Evolutionary conservation across 306 rosid species (phyloP).

Genomic region (Rubus parviflorus): DNA sequence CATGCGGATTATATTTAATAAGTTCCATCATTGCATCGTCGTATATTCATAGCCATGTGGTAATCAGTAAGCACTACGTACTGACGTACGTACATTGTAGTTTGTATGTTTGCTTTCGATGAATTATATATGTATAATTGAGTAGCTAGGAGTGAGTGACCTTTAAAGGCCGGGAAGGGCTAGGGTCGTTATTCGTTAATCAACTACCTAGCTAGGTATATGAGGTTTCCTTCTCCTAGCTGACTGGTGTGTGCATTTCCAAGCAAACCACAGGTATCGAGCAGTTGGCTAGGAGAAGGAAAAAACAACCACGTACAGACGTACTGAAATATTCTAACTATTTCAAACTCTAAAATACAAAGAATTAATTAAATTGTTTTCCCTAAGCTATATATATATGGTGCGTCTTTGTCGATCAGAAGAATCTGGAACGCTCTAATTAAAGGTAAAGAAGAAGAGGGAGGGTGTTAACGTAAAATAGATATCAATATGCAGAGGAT

Average conservation of each 20-base stretch:
- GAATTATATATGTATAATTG: not conserved
- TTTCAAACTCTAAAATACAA: not conserved
- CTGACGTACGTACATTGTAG: not conserved
- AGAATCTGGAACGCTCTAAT: no score
- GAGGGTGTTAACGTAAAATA: not conserved
- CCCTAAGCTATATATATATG: no score
- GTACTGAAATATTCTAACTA: not conserved
- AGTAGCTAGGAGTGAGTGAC: not conserved
- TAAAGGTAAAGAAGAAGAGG: no score
- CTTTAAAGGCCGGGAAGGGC: not conserved
- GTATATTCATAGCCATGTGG: not conserved
- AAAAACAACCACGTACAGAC: not conserved
- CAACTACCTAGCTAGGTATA: not conserved
- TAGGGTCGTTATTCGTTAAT: not conserved
- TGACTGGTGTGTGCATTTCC: conserved; percentile 7
- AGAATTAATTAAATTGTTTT: no score
- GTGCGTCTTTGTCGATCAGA: no score
- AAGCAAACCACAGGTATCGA: not conserved
- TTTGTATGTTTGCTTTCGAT: not conserved
- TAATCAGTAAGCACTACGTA: not conserved
- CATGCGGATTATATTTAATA: not conserved
- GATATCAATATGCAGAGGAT: not conserved
- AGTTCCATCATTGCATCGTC: not conserved
- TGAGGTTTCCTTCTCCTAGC: not conserved
- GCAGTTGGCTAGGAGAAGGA: not conserved